Evolutionary conservation across 73 alveolate genomes (phyloP), one percentile per base, ranked within the genome.

Genomic region (Durusdinium trenchii): DNA sequence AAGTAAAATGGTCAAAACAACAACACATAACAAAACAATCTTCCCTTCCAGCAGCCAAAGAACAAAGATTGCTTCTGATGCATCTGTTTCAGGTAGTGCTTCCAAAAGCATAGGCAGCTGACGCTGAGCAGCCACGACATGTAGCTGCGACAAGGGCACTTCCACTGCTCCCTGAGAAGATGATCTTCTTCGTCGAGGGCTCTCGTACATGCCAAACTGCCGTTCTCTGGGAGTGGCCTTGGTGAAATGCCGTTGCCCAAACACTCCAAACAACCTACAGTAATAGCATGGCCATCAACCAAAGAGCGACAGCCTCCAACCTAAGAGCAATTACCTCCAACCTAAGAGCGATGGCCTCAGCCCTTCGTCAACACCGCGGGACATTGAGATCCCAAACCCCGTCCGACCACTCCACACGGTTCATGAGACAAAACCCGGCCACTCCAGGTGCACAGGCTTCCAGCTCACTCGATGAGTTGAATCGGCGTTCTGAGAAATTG

Each of bases 151-250:
- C 87, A 91, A 42, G 75, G 98, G 98, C 43, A 84, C 40, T 48
- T n/a, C 48, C 92, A 42, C 92, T n/a, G 48, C 92, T 6, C 64
- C 92, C 42, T 78, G 83, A 36, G 61, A n/a, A 47, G 36, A 43
- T 40, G 71, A 47, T 18, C 95, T 57, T 14, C 95, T 30, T 30
- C 73, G 51, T 28, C 82, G 46, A 36, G 69, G 42, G 40, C 71
- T 57, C 76, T 91, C 98, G 87, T 91, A 91, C 89, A 91, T 91
- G 36, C 98, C 98, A 36, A 91, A 91, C 87, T 91, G 98, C 35
- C 98, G 98, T 76, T 91, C 98, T 0, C 98, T 73, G 76, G 98
- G 98, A 12, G 98, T 91, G 18, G 98, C 98, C 98, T 91, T 30
- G 52, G 84, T 67, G 46, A 67, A 67, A 54, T 12, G 28, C 28